phyloP scores from a whole-genome alignment of 768 basidiomycete species.

The Trametes meyenii region DNA sequence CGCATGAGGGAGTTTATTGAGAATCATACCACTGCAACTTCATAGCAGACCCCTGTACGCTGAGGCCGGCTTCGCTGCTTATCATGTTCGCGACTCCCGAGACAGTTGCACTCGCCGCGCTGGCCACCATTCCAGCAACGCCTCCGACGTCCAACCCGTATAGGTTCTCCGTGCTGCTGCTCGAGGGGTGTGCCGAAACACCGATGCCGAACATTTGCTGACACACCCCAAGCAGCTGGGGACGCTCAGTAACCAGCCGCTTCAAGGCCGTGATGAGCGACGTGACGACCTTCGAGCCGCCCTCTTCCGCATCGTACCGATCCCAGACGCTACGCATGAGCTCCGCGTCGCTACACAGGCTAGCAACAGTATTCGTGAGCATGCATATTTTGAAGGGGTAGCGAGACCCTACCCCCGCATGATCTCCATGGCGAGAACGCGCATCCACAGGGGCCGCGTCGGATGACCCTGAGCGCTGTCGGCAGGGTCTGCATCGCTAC shows the following conservation, averaged over 20 bases:
- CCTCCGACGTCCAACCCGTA: constrained; percentile 66
- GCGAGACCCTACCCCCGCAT: constrained; percentile 67
- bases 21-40: constrained; percentile 83
- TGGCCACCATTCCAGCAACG: constrained; percentile 83
- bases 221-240: constrained; percentile 76
- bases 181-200: constrained; percentile 44
- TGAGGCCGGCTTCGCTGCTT: constrained; percentile 67
- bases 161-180: constrained; percentile 39
- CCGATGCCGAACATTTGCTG: constrained; percentile 85
- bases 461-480: constrained; percentile 27
- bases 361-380: constrained; percentile 30
- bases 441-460: constrained; percentile 76
- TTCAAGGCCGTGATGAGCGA: constrained; percentile 83
- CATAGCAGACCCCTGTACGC: constrained; percentile 75
- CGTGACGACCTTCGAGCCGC: constrained; percentile 71
- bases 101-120: constrained; percentile 80
- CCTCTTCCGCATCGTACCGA: constrained; percentile 64
- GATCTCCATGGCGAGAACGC: constrained; percentile 91
- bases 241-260: constrained; percentile 87
- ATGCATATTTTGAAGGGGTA: background rate
- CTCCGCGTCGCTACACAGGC: constrained; percentile 78
- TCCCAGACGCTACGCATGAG: constrained; percentile 80
- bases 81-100: constrained; percentile 89
- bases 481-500: constrained; percentile 29
- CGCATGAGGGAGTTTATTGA: background rate